phyloP scores from a whole-genome alignment of 1,284 basidiomycete species.

The Naganishia liquefaciens region DNA sequence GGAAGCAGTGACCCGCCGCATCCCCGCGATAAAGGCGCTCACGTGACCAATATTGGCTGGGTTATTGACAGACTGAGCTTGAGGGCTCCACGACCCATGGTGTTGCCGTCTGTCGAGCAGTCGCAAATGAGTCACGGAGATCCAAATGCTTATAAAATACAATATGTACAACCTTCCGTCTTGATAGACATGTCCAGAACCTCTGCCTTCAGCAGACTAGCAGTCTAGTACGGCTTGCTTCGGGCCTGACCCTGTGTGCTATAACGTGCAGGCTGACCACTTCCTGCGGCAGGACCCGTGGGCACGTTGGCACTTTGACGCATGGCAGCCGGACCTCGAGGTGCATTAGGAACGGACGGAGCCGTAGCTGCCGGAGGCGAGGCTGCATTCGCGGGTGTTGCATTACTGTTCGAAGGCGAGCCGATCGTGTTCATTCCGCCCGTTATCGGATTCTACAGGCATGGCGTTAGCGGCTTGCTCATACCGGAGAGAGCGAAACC shows the following conservation, averaged over 20 bases:
- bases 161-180: slow-evolving; percentile 2
- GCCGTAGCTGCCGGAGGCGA: neutral
- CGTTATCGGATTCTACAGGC: slow-evolving; percentile 6
- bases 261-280: slow-evolving; percentile 62
- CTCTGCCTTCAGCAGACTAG: neutral
- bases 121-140: neutral
- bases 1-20: too few relatives aligned
- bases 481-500: neutral
- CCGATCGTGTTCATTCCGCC: neutral
- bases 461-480: neutral
- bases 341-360: slow-evolving; percentile 43
- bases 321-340: slow-evolving; percentile 56
- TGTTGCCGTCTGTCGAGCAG: too few relatives aligned
- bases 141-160: neutral
- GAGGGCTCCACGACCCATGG: too few relatives aligned
- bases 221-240: slow-evolving; percentile 48
- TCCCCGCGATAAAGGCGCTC: too few relatives aligned
- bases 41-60: neutral
- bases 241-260: slow-evolving; percentile 51
- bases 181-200: too few relatives aligned
- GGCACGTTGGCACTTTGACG: slow-evolving; percentile 54
- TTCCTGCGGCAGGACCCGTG: slow-evolving; percentile 59
- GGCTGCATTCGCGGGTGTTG: slow-evolving; percentile 1
- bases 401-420: slow-evolving; percentile 2
- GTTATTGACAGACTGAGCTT: too few relatives aligned